Percentiles rank a stretch among this genome's conserved stretches.
phyloP scores from a whole-genome alignment of 257 asterid species.

The Ligustrum vulgare region DNA sequence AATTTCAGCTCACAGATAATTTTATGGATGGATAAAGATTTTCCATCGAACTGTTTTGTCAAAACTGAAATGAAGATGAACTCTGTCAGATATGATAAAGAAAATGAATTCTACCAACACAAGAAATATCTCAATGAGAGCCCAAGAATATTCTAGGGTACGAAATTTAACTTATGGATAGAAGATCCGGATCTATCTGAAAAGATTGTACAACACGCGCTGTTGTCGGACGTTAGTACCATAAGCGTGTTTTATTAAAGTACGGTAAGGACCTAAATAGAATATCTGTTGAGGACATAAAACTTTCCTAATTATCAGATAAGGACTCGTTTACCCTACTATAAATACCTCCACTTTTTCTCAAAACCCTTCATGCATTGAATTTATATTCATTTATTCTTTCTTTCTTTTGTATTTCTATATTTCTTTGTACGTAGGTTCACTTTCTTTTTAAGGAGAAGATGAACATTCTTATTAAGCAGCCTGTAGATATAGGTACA shows the following conservation, averaged over 20 bases:
- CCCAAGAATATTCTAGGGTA: not conserved
- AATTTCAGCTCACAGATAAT: too few relatives aligned
- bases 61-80: not conserved
- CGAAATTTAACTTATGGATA: not conserved
- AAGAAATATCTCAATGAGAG: not conserved
- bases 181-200: not conserved
- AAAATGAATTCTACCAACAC: not conserved
- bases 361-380: not conserved
- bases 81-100: not conserved
- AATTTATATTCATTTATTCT: not conserved
- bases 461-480: constrained; percentile 65
- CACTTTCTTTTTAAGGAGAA: constrained; percentile 4
- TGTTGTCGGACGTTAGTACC: not conserved
- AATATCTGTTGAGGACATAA: constrained; percentile 42
- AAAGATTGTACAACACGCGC: constrained; percentile 11
- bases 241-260: not conserved
- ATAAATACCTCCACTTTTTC: constrained; percentile 40
- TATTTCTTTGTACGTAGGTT: not conserved
- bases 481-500: constrained; percentile 45
- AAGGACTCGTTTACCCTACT: constrained; percentile 48
- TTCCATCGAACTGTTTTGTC: not conserved
- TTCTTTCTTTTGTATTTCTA: not conserved
- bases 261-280: constrained; percentile 35
- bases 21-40: not conserved
- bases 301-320: constrained; percentile 33